Base-by-base conservation (phyloP, 139 green algal species). In the Monoraphidium neglectum region DNA sequence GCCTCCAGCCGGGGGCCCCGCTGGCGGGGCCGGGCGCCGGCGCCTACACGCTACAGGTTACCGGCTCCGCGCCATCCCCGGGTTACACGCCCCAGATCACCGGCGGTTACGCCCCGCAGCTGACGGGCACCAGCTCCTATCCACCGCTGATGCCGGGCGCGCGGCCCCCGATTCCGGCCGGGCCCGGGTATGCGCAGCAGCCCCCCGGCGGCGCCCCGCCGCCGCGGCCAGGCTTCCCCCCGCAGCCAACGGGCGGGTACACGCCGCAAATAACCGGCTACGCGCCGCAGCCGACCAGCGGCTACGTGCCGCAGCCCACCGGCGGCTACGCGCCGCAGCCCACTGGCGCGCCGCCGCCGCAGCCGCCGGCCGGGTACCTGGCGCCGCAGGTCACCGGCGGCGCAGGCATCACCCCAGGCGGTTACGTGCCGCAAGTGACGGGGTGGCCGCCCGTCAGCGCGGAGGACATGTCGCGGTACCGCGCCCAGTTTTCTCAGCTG, bases 401-500 rank as follows among this genome's bases (percentile, higher is more conserved):
- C 26, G 43, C 43, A 8, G 8, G 8, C 43, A 51, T 51, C 12
- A 8, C 43, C 6, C 35, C 70, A 1, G 24, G 36, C 8, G 26
- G 33, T 2, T 83, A 80, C 75, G 74, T 28, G 0, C 75, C 75
- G 37, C 75, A 80, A 24, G 54, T 54, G 23, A 72, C 76, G 43
- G 76, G 76, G 53, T 70, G 53, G 49, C 86, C 90, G 1, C 84
- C 87, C 2, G 81, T 92, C 15, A 62, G 79, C 4, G 33, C 73
- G 12, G 78, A 82, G 15, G 86, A 96, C 53, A 77, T 87, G 21
- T 68, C 84, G 56, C 78, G 82, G 2, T 95, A 93, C 80, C 68
- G 87, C 53, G 80, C 77, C n/a, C 80, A 69, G 0, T 97, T 97
- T 71, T 37, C 68, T 23, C 80, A 89, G 76, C 79, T 95, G 64